phyloP scores from a whole-genome alignment of 345 rosid genomes.

The Toxicodendron radicans region DNA sequence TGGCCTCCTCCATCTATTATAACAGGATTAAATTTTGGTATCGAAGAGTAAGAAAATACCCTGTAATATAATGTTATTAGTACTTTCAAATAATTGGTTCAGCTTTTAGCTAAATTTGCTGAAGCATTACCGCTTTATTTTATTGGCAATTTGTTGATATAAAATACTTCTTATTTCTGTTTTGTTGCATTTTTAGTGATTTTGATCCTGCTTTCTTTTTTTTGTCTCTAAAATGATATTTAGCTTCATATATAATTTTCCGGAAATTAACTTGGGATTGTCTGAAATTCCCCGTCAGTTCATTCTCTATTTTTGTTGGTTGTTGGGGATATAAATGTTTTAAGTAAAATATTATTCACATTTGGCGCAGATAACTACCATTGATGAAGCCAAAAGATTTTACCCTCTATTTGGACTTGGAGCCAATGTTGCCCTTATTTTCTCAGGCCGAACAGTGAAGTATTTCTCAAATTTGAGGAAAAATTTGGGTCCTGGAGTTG shows the following conservation, averaged over 20 bases:
- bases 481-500: constrained; percentile 94
- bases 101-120: not conserved
- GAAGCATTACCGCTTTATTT: not conserved
- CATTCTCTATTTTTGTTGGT: not conserved
- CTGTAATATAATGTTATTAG: not conserved
- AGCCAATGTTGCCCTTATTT: constrained; percentile 87
- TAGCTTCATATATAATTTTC: not conserved
- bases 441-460: constrained; percentile 95
- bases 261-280: not conserved
- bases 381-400: constrained; percentile 94
- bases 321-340: constrained; percentile 3
- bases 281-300: not conserved
- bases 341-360: constrained; percentile 8
- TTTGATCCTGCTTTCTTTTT: not conserved
- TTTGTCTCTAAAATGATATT: not conserved
- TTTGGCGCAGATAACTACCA: constrained; percentile 78
- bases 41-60: not conserved
- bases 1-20: not conserved
- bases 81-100: not conserved
- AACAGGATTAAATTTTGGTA: not conserved
- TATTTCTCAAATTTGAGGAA: constrained; percentile 88
- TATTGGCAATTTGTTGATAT: not conserved
- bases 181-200: not conserved
- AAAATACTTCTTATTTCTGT: not conserved
- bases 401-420: constrained; percentile 96